Evolutionary conservation across 2,329 filamentous ascomycete species (phyloP).

Genomic region (Aspergillus fijiensis): DNA sequence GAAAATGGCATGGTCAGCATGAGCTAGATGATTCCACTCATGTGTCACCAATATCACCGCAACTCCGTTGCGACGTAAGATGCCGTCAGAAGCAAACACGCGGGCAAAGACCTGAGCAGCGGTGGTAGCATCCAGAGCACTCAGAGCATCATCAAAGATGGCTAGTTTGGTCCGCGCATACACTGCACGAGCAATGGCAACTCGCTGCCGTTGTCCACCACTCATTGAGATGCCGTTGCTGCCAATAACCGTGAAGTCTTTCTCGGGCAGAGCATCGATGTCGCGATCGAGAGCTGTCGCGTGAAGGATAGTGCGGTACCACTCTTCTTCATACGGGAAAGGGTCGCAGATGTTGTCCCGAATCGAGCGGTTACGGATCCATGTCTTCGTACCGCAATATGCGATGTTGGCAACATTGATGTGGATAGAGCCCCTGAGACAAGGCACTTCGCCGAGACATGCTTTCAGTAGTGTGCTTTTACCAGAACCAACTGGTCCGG

Average conservation of each 20-base stretch:
- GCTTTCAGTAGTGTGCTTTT: background rate
- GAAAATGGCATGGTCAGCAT: background rate
- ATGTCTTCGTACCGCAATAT: background rate
- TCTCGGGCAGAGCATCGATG: slow-evolving; percentile 64
- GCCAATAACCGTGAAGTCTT: slow-evolving; percentile 73
- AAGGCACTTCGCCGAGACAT: background rate
- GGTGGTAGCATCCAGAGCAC: background rate
- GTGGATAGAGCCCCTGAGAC: background rate
- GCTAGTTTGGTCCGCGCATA: background rate
- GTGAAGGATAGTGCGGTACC: background rate
- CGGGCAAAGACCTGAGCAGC: background rate
- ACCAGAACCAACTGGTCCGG: background rate
- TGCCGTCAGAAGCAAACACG: background rate
- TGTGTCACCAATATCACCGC: background rate
- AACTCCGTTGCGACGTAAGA: background rate
- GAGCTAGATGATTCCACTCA: background rate
- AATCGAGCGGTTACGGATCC: background rate
- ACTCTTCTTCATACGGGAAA: background rate
- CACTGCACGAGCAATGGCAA: slow-evolving; percentile 1
- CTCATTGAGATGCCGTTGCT: slow-evolving; percentile 59
- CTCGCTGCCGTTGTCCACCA: background rate
- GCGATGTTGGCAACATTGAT: background rate
- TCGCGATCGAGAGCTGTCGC: background rate
- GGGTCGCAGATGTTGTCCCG: background rate
- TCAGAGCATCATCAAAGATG: background rate